Percentiles rank a stretch among this genome's conserved stretches.
phyloP scores from a whole-genome alignment of 306 rosid genomes.

The Vigna trinervia region DNA sequence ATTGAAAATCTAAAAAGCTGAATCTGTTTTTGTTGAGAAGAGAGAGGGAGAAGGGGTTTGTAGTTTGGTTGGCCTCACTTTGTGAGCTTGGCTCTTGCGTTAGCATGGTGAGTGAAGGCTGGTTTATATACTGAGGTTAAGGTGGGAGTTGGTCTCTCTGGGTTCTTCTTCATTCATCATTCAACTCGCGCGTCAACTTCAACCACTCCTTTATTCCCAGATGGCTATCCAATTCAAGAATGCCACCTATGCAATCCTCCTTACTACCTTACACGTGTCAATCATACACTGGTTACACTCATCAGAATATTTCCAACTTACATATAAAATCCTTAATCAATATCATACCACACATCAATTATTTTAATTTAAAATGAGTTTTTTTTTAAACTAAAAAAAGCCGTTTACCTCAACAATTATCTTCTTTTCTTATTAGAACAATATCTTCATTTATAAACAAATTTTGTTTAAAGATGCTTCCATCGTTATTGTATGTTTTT shows the following conservation, averaged over 20 bases:
- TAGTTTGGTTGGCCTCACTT: constrained; percentile 38
- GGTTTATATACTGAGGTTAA: constrained; percentile 47
- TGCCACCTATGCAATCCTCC: constrained; percentile 28
- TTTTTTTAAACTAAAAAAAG: no score
- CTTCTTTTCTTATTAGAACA: no score
- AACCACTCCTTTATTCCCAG: constrained; percentile 39
- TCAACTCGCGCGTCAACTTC: constrained; percentile 52
- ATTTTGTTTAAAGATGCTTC: no score
- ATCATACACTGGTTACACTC: neutral
- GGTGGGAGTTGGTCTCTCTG: neutral
- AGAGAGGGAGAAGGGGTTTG: neutral
- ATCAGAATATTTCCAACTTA: neutral
- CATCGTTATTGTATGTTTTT: no score
- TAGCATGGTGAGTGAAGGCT: neutral
- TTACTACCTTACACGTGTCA: constrained; percentile 21
- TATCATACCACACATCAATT: no score
- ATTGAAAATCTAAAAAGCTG: constrained; percentile 18
- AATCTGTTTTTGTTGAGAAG: constrained; percentile 34
- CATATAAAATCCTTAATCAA: no score
- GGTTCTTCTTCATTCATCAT: neutral
- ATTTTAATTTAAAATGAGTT: no score
- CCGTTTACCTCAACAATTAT: no score
- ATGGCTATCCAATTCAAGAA: neutral
- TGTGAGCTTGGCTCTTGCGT: constrained; percentile 31
- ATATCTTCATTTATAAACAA: no score